Percentiles rank a stretch among this genome's conserved stretches.
phyloP scores from a whole-genome alignment of 2,329 filamentous ascomycete species.

The Calonectria fujianensis region DNA sequence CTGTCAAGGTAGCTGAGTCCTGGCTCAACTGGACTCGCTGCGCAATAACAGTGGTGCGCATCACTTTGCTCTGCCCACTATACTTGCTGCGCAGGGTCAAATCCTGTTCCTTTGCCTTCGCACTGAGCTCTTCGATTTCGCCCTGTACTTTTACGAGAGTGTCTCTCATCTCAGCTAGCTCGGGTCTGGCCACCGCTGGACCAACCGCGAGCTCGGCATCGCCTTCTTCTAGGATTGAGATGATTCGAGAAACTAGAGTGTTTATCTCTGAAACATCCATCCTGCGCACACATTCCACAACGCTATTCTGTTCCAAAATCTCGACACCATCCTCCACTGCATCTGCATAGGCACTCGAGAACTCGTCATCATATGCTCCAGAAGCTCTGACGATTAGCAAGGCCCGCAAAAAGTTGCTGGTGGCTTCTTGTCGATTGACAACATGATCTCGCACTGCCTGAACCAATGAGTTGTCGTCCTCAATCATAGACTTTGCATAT shows the following conservation, averaged over 20 bases:
- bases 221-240: constrained; percentile 59
- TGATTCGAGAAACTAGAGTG: constrained; percentile 52
- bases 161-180: constrained; percentile 57
- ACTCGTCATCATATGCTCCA: constrained; percentile 62
- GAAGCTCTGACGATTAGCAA: constrained; percentile 68
- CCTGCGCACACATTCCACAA: constrained; percentile 76
- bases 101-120: constrained; percentile 65
- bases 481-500: constrained; percentile 69
- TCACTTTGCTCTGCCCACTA: constrained; percentile 80
- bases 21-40: constrained; percentile 88
- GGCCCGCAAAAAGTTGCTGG: constrained; percentile 68
- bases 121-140: constrained; percentile 68
- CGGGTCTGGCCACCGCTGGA: constrained; percentile 56
- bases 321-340: constrained; percentile 74
- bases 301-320: constrained; percentile 70
- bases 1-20: constrained; percentile 81
- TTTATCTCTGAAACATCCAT: constrained; percentile 64
- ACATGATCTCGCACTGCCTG: constrained; percentile 60
- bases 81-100: constrained; percentile 83
- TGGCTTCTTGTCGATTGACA: constrained; percentile 59
- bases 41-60: constrained; percentile 86
- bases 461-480: constrained; percentile 76
- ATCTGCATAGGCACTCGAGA: constrained; percentile 76
- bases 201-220: constrained; percentile 61
- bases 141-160: constrained; percentile 65